Base-by-base conservation (phyloP, 1,139 yeast species). In the Petasospora fabianii region DNA sequence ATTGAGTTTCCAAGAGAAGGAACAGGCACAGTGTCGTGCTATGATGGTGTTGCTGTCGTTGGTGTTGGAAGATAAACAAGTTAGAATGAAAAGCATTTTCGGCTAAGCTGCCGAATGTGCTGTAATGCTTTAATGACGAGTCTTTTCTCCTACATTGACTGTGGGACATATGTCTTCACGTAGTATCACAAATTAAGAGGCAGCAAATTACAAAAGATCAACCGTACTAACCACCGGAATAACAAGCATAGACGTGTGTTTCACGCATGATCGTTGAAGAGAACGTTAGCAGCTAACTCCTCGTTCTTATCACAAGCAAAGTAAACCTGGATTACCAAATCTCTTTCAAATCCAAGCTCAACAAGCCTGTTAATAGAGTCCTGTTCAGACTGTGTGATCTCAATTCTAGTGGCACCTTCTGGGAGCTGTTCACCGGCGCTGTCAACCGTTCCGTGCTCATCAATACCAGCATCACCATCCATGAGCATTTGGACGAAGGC, bases 261-360 rank as follows among this genome's bases (percentile, higher is more conserved):
- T 20, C 22, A 20, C 28, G 55, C 53, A 24, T 54, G 56, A 26
- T 65, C 68, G 45, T 61, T 64, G 51, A 66, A 85, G 55, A 92
- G 71, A 58, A 87, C 78, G 65, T 92, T 94, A 29, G 97, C 98
- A 32, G 98, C 88, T 55, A 87, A 76, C 68, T 92, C 97, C 66
- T 92, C 98, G 65, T 92, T 88, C 69, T 90, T 92, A 59, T 94
- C 98, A 64, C 98, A 92, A 33, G 97, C 98, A 74, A 94, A 82
- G 66, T 87, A 94, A 27, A 95, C 96, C 67, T 90, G 97, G 46
- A 90, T 78, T 36, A 85, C 98, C 47, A 84, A 68, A 54, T 81
- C 75, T 53, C 96, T 77, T 50, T 86, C 96, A 58, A 92, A 92
- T 0, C 99, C 99, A 50, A 92, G 73, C 59, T 84, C 97, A 60